Base-by-base conservation (phyloP, 2,329 filamentous ascomycete species). In the Colletotrichum paranaense region DNA sequence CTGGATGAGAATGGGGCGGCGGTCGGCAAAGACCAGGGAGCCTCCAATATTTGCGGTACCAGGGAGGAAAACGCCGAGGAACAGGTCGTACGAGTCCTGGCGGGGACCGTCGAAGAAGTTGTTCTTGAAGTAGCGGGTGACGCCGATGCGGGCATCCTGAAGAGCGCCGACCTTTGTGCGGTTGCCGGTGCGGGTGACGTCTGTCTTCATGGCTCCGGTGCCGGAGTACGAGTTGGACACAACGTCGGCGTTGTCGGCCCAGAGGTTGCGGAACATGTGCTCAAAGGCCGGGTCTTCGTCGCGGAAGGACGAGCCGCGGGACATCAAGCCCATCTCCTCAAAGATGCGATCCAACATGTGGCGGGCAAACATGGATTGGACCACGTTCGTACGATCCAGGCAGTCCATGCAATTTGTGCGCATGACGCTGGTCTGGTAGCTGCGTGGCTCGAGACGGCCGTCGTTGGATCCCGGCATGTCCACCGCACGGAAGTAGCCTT, bases 371-470 rank as follows among this genome's bases (percentile, higher is more conserved):
- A 98, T 98, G 82, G 95, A 97, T 84, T 99, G 97, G 4, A 99
- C 95, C 7, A 99, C 95, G 78, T 99, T 99, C 66, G 97, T 99
- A 66, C 97, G 93, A 83, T 99, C 97, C 16, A 99, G 90, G 77
- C 97, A 99, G 84, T 99, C 97, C 97, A 99, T 99, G 85, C 97
- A 99, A 82, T 99, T 99, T 52, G 97, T 98, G 67, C 97, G 92
- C 76, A 99, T 95, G 19, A 98, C 95, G 74, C 94, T 95, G 1
- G 92, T 94, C 86, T 99, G 97, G 76, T 91, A 88, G 74, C 90
- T 92, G 75, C 95, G 92, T 42, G 95, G 90, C 78, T 98, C 96
- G 14, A 98, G 88, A 22, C 90, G 91, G 35, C 93, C 93, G 72
- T 92, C 88, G 62, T 87, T 81, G 77, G 91, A 90, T 56, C 91